Conservation (phyloP, 1,284 basidiomycete genomes). For the Fomitopsis palustris region DNA sequence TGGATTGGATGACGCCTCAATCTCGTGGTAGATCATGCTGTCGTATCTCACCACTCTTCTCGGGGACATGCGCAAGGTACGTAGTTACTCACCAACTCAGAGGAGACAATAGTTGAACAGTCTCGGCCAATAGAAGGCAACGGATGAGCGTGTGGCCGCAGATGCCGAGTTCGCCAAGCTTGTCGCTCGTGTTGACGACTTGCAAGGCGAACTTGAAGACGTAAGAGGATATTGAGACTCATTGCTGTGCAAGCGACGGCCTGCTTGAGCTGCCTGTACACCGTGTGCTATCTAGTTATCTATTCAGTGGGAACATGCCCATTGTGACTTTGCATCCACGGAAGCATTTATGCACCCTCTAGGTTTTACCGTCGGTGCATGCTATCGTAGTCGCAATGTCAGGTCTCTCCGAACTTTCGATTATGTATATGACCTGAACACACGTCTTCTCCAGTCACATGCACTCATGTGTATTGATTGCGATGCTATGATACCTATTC, state of each 20-base stretch:
- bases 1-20: not conserved
- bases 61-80: conserved; percentile 8
- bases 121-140: not conserved
- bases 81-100: not conserved
- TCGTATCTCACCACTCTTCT: conserved; percentile 2
- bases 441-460: no score
- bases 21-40: not conserved
- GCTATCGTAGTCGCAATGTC: no score
- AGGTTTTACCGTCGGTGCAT: no score
- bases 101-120: not conserved
- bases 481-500: conserved; percentile 1
- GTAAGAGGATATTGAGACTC: not conserved
- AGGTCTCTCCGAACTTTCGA: no score
- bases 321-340: no score
- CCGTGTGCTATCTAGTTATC: no score
- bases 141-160: not conserved
- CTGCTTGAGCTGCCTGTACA: no score
- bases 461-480: not conserved
- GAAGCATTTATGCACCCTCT: not conserved
- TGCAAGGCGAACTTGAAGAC: not conserved
- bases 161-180: not conserved
- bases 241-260: no score
- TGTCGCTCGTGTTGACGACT: not conserved
- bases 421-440: no score
- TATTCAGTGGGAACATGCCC: no score